A percentile compares a stretch with the other conserved stretches of the same genome.
Evolutionary conservation across 495 filamentous ascomycete genomes (phyloP).

Genomic region (Massariosphaeria phaeospora): DNA sequence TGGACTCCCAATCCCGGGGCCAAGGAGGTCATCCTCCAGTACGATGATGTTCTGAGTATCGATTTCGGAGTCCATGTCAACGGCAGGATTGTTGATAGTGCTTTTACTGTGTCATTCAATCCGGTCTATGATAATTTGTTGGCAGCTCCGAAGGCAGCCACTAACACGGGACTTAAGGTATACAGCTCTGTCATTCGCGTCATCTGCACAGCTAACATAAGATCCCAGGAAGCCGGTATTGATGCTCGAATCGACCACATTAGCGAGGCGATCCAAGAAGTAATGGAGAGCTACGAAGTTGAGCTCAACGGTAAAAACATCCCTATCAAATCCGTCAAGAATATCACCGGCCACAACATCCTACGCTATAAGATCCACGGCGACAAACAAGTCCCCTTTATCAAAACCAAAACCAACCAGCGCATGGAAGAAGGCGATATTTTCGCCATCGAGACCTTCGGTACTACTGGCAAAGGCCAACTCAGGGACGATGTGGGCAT

Average conservation of each 20-base stretch:
- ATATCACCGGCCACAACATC: conserved; percentile 87
- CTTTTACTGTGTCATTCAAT: conserved; percentile 86
- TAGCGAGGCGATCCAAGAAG: conserved; percentile 72
- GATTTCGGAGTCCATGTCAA: conserved; percentile 91
- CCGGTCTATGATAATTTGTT: conserved; percentile 79
- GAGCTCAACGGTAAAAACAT: conserved; percentile 70
- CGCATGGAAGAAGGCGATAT: conserved; percentile 89
- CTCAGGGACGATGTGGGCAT: conserved; percentile 68
- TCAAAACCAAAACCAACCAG: conserved; percentile 69
- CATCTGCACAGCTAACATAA: conserved; percentile 11
- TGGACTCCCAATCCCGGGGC: conserved; percentile 90
- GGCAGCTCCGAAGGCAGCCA: conserved; percentile 76
- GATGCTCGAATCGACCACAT: conserved; percentile 75
- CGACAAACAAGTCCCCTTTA: conserved; percentile 82
- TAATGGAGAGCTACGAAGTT: conserved; percentile 86
- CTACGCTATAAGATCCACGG: conserved; percentile 82
- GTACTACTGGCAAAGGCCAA: conserved; percentile 83
- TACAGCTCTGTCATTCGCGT: not conserved
- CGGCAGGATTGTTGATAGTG: conserved; percentile 86
- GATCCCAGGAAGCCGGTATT: conserved; percentile 63
- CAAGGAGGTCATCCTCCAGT: conserved; percentile 65
- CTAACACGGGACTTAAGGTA: conserved; percentile 72
- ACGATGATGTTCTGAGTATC: conserved; percentile 88
- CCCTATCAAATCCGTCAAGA: conserved; percentile 80
- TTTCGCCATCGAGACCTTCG: conserved; percentile 92